Base-by-base conservation (phyloP, 352 stramenopile species). In the Phytopythium ostracodes region DNA sequence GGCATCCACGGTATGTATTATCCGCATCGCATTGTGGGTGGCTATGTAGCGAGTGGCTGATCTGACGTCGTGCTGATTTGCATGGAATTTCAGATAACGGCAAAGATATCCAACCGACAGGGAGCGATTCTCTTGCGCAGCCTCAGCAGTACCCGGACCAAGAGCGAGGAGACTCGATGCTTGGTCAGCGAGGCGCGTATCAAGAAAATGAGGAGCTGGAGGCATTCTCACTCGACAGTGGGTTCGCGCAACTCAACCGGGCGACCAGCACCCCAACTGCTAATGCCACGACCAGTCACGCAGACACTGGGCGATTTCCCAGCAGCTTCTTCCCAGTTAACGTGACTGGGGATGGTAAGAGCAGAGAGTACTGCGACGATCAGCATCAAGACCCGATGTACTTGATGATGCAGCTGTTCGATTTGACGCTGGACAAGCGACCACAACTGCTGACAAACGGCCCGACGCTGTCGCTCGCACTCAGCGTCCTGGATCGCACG, bases 351-450 rank as follows among this genome's bases (percentile, higher is more conserved):
- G 43, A 22, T 50, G 8, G 18, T 2, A 36, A 24, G 25, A 14
- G 15, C 7, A 27, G 18, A 1, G 25, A 36, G 35, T 40, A 56
- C 27, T 59, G 38, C 17, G 15, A 9, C 10, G 3, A 15, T 22
- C 27, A 24, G 1, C 31, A 38, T 22, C 47, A 63, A 17, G 64
- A 74, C 42, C 84, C 87, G 40, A 71, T 79, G 51, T 81, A 88
- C 60, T 60, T 95, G 40, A 95, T 95, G 87, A 89, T 87, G 76
- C 79, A 92, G 62, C 60, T 95, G 1, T 95, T 92, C 53, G 83
- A 92, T 53, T 50, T 92, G 40, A 77, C 77, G 0, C 61, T 71
- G 38, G 67, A 81, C 43, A 76, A 76, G 31, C 77, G 79, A 14
- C 86, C 84, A 27, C 73, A 89, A 50, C 58, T 89, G 35, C 64